phyloP scores from a whole-genome alignment of 495 filamentous ascomycete species.

The Elaphomyces granulatus region DNA sequence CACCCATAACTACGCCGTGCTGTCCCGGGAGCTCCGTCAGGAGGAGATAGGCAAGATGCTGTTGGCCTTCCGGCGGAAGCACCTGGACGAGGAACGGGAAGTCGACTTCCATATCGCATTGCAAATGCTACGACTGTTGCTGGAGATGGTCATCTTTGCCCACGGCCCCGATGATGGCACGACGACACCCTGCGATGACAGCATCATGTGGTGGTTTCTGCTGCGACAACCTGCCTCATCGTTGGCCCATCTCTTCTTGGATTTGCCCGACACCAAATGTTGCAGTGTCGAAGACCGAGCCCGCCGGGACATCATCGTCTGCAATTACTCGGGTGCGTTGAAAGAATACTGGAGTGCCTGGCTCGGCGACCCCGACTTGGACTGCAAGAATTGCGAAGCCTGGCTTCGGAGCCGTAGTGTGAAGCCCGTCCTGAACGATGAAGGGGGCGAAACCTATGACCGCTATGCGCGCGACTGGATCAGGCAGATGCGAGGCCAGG shows the following conservation, averaged over 20 bases:
- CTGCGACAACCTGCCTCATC: slow-evolving; percentile 15
- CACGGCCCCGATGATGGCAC: slow-evolving; percentile 15
- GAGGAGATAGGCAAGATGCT: slow-evolving; percentile 16
- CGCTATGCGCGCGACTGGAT: slow-evolving; percentile 15
- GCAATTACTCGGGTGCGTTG: slow-evolving; percentile 16
- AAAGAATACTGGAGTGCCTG: slow-evolving; percentile 21
- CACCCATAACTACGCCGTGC: slow-evolving; percentile 13
- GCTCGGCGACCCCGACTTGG: slow-evolving; percentile 13
- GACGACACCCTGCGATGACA: background rate
- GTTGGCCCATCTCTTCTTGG: slow-evolving; percentile 16
- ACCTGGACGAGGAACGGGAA: slow-evolving; percentile 14
- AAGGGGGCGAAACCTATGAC: slow-evolving; percentile 13
- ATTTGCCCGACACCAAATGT: slow-evolving; percentile 13
- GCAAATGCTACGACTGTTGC: slow-evolving; percentile 19
- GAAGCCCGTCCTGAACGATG: slow-evolving; percentile 17
- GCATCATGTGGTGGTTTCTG: slow-evolving; percentile 17
- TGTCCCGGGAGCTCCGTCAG: slow-evolving; percentile 14
- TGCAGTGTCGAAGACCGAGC: slow-evolving; percentile 13
- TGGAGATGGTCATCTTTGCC: slow-evolving; percentile 19
- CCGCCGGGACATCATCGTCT: slow-evolving; percentile 8
- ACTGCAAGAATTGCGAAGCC: slow-evolving; percentile 13
- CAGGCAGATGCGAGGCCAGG: slow-evolving; percentile 15
- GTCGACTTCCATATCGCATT: slow-evolving; percentile 18
- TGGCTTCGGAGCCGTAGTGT: slow-evolving; percentile 19
- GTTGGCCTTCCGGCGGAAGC: slow-evolving; percentile 12